Base-by-base conservation (phyloP, 2,329 filamentous ascomycete genomes). In the Phyllosticta ampelicida region DNA sequence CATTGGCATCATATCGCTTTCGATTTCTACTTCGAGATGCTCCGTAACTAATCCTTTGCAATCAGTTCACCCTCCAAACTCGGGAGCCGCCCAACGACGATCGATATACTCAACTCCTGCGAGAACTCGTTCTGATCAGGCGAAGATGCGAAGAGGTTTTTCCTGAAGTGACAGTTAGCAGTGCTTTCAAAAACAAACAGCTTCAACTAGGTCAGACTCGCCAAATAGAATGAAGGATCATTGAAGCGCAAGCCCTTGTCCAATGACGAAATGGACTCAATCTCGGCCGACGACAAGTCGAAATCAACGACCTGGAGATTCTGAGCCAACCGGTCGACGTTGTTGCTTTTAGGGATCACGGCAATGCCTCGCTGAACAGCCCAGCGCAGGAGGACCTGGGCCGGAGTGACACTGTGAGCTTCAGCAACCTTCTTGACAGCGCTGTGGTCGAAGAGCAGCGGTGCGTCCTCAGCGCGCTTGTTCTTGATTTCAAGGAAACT, bases 381-480 rank as follows among this genome's bases (percentile, higher is more conserved):
- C 90, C 90, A 96, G 66, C 90, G 82, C 64, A 96, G 79, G 61
- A 95, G 80, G 26, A 95, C 80, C 80, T 96, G 90, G 16, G 88
- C 86, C 6, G 89, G 79, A 9, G 85, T 84, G 78, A 87, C 89
- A 70, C 76, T 76, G 64, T 89, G 78, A 77, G 87, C 90, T 66
- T 79, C 72, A 18, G 89, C 85, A 62, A 91, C 80, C 54, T 66
- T 70, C 65, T 80, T 83, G 71, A 95, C 78, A 56, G 79, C 73
- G 19, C 80, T 74, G 71, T 89, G 81, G 68, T 90, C 80, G 70
- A 95, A 86, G 60, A 95, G 79, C 56, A 87, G 81, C 13, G 83
- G 78, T 11, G 84, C 80, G 63, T 81, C 78, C 63, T 81, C 75
- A 26, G 87, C 86, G 63, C 60, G 86, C 85, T 68, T 83, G 77